These are phyloP conservation scores for Pythium aquatile DNA, from an alignment of 352 stramenopile genomes.

Conservation along the genomic window DNA sequence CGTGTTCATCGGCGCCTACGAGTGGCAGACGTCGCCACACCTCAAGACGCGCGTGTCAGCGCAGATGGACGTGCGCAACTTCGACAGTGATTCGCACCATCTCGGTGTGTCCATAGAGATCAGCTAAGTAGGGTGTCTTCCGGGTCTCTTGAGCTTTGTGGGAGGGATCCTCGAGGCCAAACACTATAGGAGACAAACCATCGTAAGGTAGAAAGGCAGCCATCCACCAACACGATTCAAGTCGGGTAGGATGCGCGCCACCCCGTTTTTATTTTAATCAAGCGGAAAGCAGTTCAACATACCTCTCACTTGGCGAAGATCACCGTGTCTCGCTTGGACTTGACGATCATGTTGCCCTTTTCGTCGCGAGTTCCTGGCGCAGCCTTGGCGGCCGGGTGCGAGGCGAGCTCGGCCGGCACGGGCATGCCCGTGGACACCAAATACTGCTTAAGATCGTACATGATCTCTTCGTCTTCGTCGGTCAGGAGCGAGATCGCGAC, in stretches of 20 bases:
- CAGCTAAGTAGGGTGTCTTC: constrained; percentile 10
- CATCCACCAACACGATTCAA: neutral
- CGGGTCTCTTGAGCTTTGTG: neutral
- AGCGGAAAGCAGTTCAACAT: constrained; percentile 12
- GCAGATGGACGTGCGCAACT: constrained; percentile 82
- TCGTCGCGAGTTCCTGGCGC: constrained; percentile 77
- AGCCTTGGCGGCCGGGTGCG: constrained; percentile 92
- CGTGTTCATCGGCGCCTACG: constrained; percentile 71
- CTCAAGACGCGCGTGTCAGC: constrained; percentile 73
- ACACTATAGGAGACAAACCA: neutral
- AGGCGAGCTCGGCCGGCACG: constrained; percentile 92
- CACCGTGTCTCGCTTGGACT: constrained; percentile 84
- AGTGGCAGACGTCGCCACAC: constrained; percentile 71
- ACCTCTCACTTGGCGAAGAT: constrained; percentile 78
- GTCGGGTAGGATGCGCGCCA: neutral
- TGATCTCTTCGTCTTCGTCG: constrained; percentile 96
- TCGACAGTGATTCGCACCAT: constrained; percentile 82
- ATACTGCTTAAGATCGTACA: constrained; percentile 97
- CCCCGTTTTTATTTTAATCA: constrained; percentile 8
- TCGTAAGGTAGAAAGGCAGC: neutral
- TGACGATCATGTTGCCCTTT: constrained; percentile 85
- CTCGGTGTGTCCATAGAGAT: constrained; percentile 85
- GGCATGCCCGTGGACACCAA: constrained; percentile 93
- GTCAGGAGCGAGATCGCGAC: constrained; percentile 98
- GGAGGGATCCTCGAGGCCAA: too few relatives aligned